Evolutionary conservation across 805 yeast species (phyloP).

Genomic region (Myxozyma neglecta): DNA sequence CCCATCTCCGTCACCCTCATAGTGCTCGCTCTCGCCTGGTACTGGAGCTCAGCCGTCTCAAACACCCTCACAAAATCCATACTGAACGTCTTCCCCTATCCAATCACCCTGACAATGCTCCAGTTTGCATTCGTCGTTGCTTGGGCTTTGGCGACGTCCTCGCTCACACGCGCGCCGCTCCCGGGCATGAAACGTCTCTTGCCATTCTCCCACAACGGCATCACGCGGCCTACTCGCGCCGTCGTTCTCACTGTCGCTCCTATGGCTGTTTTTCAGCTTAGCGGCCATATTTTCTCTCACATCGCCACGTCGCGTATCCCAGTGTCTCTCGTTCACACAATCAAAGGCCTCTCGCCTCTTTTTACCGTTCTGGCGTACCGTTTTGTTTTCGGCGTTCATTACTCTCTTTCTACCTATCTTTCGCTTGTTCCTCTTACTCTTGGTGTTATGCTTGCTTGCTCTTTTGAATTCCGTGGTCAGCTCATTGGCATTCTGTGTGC

Average conservation of each 20-base stretch:
- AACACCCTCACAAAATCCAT: constrained; percentile 80
- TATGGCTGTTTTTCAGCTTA: constrained; percentile 90
- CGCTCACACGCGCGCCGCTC: constrained; percentile 36
- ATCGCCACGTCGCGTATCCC: constrained; percentile 90
- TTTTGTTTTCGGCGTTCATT: constrained; percentile 56
- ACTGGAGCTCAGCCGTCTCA: constrained; percentile 73
- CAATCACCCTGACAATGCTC: constrained; percentile 84
- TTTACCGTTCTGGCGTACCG: constrained; percentile 81
- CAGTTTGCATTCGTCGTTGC: constrained; percentile 76
- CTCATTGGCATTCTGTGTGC: constrained; percentile 69
- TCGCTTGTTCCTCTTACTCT: constrained; percentile 75
- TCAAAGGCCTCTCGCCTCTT: constrained; percentile 87
- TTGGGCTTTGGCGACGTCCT: constrained; percentile 42
- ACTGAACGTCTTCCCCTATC: constrained; percentile 66
- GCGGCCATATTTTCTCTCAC: constrained; percentile 88
- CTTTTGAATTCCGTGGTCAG: constrained; percentile 47
- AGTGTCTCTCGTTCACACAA: constrained; percentile 91
- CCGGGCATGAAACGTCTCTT: constrained; percentile 41
- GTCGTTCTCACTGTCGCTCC: constrained; percentile 74
- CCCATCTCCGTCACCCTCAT: constrained; percentile 50
- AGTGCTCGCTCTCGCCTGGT: constrained; percentile 72
- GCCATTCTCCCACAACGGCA: constrained; percentile 34
- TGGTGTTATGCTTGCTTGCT: constrained; percentile 75
- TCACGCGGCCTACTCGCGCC: constrained; percentile 48
- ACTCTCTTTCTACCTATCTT: constrained; percentile 65